Evolutionary conservation across 2,329 filamentous ascomycete species (phyloP).

Genomic region (Sphaerostilbella broomeana): DNA sequence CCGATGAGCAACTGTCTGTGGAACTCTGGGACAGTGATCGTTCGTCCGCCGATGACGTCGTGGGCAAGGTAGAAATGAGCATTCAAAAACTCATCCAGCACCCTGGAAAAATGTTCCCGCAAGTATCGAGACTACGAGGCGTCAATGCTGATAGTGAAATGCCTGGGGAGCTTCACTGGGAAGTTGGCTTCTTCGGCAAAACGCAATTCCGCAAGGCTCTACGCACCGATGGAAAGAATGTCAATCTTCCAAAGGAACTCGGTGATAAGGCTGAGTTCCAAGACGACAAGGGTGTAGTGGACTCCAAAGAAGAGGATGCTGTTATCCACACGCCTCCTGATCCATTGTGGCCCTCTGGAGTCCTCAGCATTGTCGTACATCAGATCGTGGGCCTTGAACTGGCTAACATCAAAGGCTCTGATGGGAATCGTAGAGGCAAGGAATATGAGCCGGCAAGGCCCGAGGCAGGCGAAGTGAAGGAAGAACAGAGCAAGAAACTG

Average conservation of each 20-base stretch:
- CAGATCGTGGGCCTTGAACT: constrained; percentile 93
- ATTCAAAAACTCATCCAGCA: constrained; percentile 92
- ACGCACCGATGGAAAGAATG: constrained; percentile 79
- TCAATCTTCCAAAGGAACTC: constrained; percentile 65
- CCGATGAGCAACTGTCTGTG: constrained; percentile 84
- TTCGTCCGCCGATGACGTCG: constrained; percentile 86
- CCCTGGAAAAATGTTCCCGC: constrained; percentile 86
- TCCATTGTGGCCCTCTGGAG: constrained; percentile 89
- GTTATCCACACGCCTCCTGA: constrained; percentile 88
- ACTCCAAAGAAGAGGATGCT: constrained; percentile 68
- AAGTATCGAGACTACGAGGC: constrained; percentile 75
- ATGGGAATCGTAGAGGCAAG: constrained; percentile 71
- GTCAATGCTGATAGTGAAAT: constrained; percentile 79
- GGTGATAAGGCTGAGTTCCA: constrained; percentile 71
- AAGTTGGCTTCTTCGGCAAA: constrained; percentile 91
- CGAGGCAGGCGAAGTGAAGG: constrained; percentile 74
- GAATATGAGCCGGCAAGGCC: constrained; percentile 86
- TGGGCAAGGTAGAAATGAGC: constrained; percentile 88
- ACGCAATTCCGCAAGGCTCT: constrained; percentile 79
- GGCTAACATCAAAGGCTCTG: constrained; percentile 80
- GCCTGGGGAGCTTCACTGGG: constrained; percentile 93
- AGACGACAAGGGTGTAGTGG: constrained; percentile 73
- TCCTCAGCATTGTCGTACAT: constrained; percentile 80
- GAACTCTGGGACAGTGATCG: constrained; percentile 96
- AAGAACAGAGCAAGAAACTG: constrained; percentile 71